Evolutionary conservation across 2,329 filamentous ascomycete genomes (phyloP).

Genomic region (Passalora sequoiae): DNA sequence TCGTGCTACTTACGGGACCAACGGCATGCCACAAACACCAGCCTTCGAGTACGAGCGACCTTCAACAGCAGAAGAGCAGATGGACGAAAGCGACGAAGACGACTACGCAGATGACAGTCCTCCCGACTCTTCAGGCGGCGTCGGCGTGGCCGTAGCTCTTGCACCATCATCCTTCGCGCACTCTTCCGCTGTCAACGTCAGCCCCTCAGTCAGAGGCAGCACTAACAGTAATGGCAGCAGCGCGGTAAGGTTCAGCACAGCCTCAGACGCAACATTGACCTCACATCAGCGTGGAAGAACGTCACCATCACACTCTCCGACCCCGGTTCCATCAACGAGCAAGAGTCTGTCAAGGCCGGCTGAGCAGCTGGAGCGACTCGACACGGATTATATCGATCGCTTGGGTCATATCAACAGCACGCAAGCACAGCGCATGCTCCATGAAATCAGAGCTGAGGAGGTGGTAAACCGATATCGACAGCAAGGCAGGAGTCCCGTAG

Average conservation of each 20-base stretch:
- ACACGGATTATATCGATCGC: slow-evolving; percentile 3
- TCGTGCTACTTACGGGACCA: slow-evolving; percentile 9
- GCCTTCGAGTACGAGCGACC: slow-evolving; percentile 20
- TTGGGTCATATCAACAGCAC: slow-evolving; percentile 2
- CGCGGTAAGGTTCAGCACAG: slow-evolving; percentile 15
- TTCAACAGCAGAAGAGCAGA: slow-evolving; percentile 22
- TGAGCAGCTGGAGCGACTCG: background rate
- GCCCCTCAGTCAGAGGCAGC: no score
- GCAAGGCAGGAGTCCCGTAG: background rate
- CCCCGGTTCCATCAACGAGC: background rate
- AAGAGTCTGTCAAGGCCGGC: background rate
- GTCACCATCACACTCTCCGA: slow-evolving; percentile 1
- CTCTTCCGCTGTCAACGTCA: slow-evolving; percentile 10
- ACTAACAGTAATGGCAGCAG: no score
- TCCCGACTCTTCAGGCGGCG: background rate
- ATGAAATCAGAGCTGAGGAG: slow-evolving; percentile 1
- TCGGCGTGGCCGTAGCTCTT: no score
- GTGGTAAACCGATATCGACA: slow-evolving; percentile 7
- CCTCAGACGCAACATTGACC: slow-evolving; percentile 16
- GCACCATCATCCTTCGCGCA: slow-evolving; percentile 16
- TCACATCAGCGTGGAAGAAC: slow-evolving; percentile 19
- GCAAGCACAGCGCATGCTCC: background rate
- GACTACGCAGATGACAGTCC: slow-evolving; percentile 21
- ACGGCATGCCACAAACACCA: slow-evolving; percentile 15
- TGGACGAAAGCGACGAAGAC: slow-evolving; percentile 29